phyloP scores from a whole-genome alignment of 192 early-diverging fungal genomes.

The Rhizophagus sp. region DNA sequence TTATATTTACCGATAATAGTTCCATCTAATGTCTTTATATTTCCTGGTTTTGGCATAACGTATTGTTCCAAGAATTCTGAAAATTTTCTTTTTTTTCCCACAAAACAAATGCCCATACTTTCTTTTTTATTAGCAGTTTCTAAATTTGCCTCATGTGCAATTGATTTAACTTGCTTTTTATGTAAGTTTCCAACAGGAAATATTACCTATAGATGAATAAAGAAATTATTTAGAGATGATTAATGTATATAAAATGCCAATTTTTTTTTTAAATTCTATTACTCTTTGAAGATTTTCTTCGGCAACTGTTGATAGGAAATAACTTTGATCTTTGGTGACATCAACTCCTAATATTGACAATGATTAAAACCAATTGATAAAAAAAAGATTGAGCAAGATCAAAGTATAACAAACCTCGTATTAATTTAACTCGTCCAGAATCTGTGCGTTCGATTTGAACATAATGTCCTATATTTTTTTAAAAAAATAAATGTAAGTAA shows the following conservation, averaged over 20 bases:
- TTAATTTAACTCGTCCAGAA: constrained; percentile 31
- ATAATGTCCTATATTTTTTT: constrained; percentile 51
- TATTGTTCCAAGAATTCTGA: constrained; percentile 70
- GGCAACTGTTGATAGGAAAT: constrained; percentile 78
- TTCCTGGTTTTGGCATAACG: constrained; percentile 29
- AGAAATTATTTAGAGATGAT: neutral
- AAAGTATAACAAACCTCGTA: constrained; percentile 36
- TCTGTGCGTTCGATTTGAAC: constrained; percentile 42
- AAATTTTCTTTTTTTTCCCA: constrained; percentile 79
- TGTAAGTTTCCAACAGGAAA: constrained; percentile 81
- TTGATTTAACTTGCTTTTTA: constrained; percentile 73
- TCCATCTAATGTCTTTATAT: constrained; percentile 31
- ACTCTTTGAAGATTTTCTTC: constrained; percentile 43
- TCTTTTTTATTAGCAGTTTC: constrained; percentile 69
- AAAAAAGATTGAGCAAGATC: neutral
- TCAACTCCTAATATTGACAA: constrained; percentile 44
- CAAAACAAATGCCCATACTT: constrained; percentile 97
- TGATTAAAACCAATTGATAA: neutral
- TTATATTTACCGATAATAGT: constrained; percentile 35
- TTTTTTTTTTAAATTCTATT: neutral
- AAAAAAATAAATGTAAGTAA: too few species aligned
- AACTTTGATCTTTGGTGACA: constrained; percentile 87
- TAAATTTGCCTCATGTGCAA: constrained; percentile 62
- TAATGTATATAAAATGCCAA: neutral
- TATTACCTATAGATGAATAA: constrained; percentile 44